These are phyloP conservation scores for Penicillium griseofulvum DNA, from an alignment of 2,329 filamentous ascomycete species.

Conservation along the genomic window DNA sequence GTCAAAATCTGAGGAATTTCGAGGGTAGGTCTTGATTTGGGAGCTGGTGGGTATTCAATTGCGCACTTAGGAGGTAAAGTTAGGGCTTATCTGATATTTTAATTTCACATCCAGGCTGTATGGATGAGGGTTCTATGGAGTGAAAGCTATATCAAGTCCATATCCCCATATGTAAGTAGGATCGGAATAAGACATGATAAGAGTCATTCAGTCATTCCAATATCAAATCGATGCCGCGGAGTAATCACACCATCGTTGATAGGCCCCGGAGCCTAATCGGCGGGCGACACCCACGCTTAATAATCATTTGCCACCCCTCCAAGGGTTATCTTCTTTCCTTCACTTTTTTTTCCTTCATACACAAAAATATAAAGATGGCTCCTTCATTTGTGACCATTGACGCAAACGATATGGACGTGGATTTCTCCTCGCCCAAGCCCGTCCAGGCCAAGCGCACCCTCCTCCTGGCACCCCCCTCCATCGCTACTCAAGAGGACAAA, in stretches of 20 bases:
- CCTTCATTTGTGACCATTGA: constrained; percentile 53
- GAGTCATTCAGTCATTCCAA: not conserved
- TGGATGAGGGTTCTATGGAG: not conserved
- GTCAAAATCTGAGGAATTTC: not conserved
- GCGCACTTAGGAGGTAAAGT: not conserved
- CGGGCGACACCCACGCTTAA: constrained; percentile 1
- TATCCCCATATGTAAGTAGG: not conserved
- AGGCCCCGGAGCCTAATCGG: not conserved
- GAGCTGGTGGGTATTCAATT: not conserved
- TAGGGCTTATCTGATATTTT: not conserved
- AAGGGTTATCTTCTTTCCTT: constrained; percentile 6
- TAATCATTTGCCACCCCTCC: constrained; percentile 22
- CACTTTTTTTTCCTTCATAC: not conserved
- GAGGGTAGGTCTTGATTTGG: not conserved
- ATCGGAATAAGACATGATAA: not conserved
- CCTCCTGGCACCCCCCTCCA: constrained; percentile 84
- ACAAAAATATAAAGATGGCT: constrained; percentile 18
- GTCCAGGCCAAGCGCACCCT: constrained; percentile 59
- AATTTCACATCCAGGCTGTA: not conserved
- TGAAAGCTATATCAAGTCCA: not conserved
- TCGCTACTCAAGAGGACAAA: constrained; percentile 79
- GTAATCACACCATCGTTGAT: constrained; percentile 2
- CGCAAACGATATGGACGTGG: constrained; percentile 53
- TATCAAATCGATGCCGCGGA: too few species aligned
- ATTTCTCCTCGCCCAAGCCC: constrained; percentile 33